phyloP scores from a whole-genome alignment of 495 filamentous ascomycete species.

The Lasiosphaeris hirsuta region DNA sequence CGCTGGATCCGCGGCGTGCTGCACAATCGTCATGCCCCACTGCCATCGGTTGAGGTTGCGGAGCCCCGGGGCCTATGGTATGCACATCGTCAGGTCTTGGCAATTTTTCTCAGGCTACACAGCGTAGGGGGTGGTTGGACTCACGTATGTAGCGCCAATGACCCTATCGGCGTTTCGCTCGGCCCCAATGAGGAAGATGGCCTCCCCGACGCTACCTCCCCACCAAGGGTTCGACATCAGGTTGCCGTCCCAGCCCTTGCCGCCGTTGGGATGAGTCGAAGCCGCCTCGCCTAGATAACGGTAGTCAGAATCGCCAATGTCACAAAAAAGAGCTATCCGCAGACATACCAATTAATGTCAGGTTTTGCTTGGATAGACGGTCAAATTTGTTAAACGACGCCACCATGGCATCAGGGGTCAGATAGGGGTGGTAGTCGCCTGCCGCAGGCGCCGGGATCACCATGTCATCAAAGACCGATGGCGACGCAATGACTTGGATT shows the following conservation, averaged over 20 bases:
- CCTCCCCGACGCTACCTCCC: slow-evolving; percentile 61
- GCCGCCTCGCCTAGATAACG: slow-evolving; percentile 53
- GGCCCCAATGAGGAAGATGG: slow-evolving; percentile 63
- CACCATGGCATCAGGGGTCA: slow-evolving; percentile 33
- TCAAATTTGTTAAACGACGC: slow-evolving; percentile 48
- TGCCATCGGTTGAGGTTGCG: slow-evolving; percentile 44
- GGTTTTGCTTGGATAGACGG: slow-evolving; percentile 23
- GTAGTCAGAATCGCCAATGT: neutral
- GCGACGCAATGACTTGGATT: slow-evolving; percentile 57
- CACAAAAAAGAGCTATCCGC: slow-evolving; percentile 21
- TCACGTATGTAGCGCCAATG: slow-evolving; percentile 35
- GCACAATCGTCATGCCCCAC: slow-evolving; percentile 44
- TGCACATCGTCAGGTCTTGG: neutral
- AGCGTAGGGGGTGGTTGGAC: slow-evolving; percentile 10
- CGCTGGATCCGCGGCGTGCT: slow-evolving; percentile 53
- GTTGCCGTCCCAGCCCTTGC: slow-evolving; percentile 43
- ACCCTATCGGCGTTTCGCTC: slow-evolving; percentile 62
- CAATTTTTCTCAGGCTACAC: neutral
- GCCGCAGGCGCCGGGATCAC: slow-evolving; percentile 41
- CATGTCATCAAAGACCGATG: slow-evolving; percentile 39
- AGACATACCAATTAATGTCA: slow-evolving; percentile 33
- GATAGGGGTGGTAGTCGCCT: slow-evolving; percentile 42
- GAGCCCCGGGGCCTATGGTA: slow-evolving; percentile 33
- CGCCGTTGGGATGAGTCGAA: slow-evolving; percentile 49
- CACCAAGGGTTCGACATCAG: slow-evolving; percentile 44